Evolutionary conservation across 1,284 basidiomycete species (phyloP), one percentile per base, ranked within the genome.

Genomic region (Coniferiporia sulphurascens): DNA sequence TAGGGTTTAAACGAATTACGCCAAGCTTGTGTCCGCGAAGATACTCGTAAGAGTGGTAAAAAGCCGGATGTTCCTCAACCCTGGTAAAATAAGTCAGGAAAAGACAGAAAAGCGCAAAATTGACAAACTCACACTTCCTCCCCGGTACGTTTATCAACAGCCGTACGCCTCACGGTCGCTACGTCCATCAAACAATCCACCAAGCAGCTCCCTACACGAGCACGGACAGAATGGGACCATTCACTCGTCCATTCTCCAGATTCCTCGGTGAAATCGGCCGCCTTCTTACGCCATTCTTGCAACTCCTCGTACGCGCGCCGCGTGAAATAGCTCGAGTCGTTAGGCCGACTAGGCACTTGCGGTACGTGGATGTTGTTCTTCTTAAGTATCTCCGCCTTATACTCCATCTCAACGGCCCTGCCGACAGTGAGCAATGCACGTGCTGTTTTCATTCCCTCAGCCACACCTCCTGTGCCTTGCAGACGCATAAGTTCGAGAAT

Each of bases 1-100:
- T 84, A 1, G 89, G 86, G 71, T 98, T 98, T 61, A 97, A 75
- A 69, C 86, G 87, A 70, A 98, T 89, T 43, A 98, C 86, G 43
- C 96, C 96, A 4, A 97, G 81, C 73, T 93, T 96, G 66, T 88
- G 87, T 0, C 96, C 95, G 17, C 92, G 85, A n/a, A 90, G 71
- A 69, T 97, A 98, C 73, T 98, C 95, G 70, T 98, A 98, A 1
- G 86, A 81, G 69, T 98, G 93, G 62, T 86, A 89, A 74, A 99
- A 96, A 0, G 95, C 96, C 0, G 93, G 91, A 67, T 98, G 96
- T 15, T 80, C 76, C 73, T 98, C 95, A 45, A 80, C 75, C 35
- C 89, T 91, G 65, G 13, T 49, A 27, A 13, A 22, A 15, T 61
- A 17, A 19, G 32, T 41, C 19, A 56, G 44, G 38, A 41, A 10